Conservation (phyloP, 1,284 basidiomycete genomes). For the Rhodotorula sp. region DNA sequence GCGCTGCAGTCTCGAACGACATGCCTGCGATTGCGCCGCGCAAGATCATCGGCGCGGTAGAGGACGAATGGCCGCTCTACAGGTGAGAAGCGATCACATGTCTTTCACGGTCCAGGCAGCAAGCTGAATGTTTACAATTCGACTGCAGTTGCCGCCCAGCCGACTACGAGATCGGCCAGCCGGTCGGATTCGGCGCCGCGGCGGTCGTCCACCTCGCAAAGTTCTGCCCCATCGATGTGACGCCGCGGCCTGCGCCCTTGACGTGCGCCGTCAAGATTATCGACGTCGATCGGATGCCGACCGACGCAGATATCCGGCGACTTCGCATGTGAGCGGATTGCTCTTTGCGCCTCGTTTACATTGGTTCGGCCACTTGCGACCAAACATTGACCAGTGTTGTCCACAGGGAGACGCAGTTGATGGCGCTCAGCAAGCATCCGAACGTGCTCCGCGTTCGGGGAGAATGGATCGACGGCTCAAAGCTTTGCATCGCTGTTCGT, state of each 20-base stretch:
- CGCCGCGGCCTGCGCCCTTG: constrained; percentile 48
- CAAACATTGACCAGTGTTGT: constrained; percentile 47
- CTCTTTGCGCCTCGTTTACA: not conserved
- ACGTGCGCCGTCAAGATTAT: constrained; percentile 59
- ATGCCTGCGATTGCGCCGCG: constrained; percentile 14
- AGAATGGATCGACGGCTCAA: constrained; percentile 79
- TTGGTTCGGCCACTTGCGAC: too few relatives aligned
- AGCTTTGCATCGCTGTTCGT: constrained; percentile 79
- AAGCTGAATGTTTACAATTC: constrained; percentile 22
- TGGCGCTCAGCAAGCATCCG: constrained; percentile 90
- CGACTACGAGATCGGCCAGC: constrained; percentile 70
- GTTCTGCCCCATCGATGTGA: constrained; percentile 51
- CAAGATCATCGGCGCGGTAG: constrained; percentile 68
- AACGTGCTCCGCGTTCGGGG: constrained; percentile 86
- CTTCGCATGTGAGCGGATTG: constrained; percentile 33
- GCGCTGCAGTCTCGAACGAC: not conserved
- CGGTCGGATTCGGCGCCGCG: constrained; percentile 70
- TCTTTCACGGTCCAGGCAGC: not conserved
- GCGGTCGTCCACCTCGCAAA: constrained; percentile 78
- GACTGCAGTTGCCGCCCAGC: constrained; percentile 60
- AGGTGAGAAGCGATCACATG: constrained; percentile 55
- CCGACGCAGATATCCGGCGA: constrained; percentile 44
- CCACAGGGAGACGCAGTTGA: constrained; percentile 75
- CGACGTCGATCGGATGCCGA: constrained; percentile 68
- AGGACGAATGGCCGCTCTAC: constrained; percentile 80